phyloP scores from a whole-genome alignment of 352 stramenopile species.

The Globisporangium iwayamae region DNA sequence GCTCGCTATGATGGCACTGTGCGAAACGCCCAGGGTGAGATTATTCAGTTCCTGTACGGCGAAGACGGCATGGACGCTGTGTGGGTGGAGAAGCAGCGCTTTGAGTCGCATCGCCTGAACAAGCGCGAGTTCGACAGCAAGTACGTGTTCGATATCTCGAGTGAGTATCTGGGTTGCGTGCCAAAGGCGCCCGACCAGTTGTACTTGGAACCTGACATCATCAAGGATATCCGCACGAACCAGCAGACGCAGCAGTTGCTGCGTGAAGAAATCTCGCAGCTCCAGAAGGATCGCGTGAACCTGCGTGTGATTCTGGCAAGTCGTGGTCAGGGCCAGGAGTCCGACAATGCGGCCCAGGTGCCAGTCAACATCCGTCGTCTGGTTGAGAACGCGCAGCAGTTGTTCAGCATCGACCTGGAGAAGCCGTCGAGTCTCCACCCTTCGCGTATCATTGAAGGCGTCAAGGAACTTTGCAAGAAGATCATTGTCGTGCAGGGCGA shows the following conservation, averaged over 20 bases:
- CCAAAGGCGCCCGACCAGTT: constrained; percentile 81
- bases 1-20: constrained; percentile 98
- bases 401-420: constrained; percentile 92
- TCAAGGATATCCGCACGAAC: constrained; percentile 92
- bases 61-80: constrained; percentile 99
- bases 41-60: constrained; percentile 90
- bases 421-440: constrained; percentile 93
- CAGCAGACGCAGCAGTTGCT: constrained; percentile 92
- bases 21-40: constrained; percentile 90
- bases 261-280: constrained; percentile 91
- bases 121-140: constrained; percentile 93
- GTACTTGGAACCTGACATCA: constrained; percentile 83
- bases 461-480: constrained; percentile 92
- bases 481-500: constrained; percentile 96
- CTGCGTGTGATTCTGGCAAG: constrained; percentile 94
- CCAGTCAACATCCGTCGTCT: constrained; percentile 94
- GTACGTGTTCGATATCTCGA: constrained; percentile 92
- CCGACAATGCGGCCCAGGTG: constrained; percentile 87
- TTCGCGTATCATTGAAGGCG: constrained; percentile 83
- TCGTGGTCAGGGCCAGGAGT: constrained; percentile 92
- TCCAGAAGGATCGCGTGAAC: constrained; percentile 94
- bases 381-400: constrained; percentile 95
- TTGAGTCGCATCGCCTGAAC: constrained; percentile 87
- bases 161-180: constrained; percentile 90
- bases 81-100: constrained; percentile 99